Evolutionary conservation across 1,284 basidiomycete genomes (phyloP).

Genomic region (Pseudozyma flocculosa): DNA sequence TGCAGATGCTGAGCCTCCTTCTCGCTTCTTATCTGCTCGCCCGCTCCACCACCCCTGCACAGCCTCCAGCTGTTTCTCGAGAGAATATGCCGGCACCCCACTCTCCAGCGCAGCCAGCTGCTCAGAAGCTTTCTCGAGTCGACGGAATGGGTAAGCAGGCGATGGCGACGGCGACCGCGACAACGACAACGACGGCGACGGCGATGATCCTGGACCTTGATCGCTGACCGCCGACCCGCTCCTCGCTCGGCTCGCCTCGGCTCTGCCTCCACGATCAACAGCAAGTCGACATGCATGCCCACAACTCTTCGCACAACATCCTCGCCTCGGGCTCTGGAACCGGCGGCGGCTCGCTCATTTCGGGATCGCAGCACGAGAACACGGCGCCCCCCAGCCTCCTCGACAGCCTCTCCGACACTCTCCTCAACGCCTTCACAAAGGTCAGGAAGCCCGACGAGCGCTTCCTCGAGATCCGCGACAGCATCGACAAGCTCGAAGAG

Average conservation of each 20-base stretch:
- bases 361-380: constrained; percentile 21
- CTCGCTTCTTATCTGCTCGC: no score
- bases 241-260: no score
- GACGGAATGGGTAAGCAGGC: constrained; percentile 88
- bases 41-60: constrained; percentile 1
- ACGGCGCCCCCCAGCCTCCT: constrained; percentile 35
- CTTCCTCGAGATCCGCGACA: constrained; percentile 85
- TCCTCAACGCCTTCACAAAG: constrained; percentile 89
- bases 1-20: no score
- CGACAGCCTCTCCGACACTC: constrained; percentile 90
- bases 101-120: constrained; percentile 84
- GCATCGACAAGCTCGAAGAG: constrained; percentile 92
- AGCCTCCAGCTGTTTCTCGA: constrained; percentile 92
- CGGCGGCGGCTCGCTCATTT: constrained; percentile 10
- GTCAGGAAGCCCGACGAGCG: constrained; percentile 95
- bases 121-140: constrained; percentile 91
- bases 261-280: background rate
- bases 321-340: constrained; percentile 3
- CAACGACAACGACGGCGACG: no score
- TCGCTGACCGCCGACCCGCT: no score
- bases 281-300: constrained; percentile 57
- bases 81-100: constrained; percentile 86
- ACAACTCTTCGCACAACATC: constrained; percentile 31
- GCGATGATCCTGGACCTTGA: no score
- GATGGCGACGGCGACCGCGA: no score